phyloP scores from a whole-genome alignment of 2,329 filamentous ascomycete species.

The Alternaria infectoria region DNA sequence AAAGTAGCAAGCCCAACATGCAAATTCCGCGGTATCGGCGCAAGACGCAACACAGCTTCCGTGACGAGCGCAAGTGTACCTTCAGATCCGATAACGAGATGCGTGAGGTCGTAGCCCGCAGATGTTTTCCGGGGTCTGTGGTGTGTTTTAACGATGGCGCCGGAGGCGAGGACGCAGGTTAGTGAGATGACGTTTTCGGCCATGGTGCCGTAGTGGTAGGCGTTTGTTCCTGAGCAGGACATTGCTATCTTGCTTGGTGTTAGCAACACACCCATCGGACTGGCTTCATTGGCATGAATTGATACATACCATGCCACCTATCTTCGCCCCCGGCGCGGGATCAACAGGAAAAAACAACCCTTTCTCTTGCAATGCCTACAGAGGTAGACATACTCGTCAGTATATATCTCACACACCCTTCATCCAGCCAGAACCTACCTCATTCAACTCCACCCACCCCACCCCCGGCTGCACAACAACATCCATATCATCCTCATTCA shows the following conservation, averaged over 20 bases:
- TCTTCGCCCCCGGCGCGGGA: conserved; percentile 88
- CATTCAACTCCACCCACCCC: conserved; percentile 84
- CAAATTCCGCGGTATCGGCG: conserved; percentile 75
- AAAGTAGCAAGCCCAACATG: conserved; percentile 77
- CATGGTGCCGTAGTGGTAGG: conserved; percentile 93
- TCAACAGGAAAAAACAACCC: conserved; percentile 90
- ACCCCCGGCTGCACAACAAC: conserved; percentile 67
- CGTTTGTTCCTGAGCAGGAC: conserved; percentile 80
- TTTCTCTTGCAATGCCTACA: conserved; percentile 59
- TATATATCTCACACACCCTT: no score
- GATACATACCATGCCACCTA: conserved; percentile 75
- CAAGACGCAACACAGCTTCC: conserved; percentile 84
- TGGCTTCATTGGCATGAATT: no score
- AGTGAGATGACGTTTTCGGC: conserved; percentile 86
- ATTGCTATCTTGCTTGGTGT: conserved; percentile 50
- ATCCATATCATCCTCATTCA: conserved; percentile 74
- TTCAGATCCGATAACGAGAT: conserved; percentile 86
- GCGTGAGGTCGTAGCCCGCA: conserved; percentile 89
- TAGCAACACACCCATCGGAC: no score
- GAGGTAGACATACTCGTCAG: no score
- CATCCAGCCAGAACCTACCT: conserved; percentile 39
- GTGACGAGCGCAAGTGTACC: conserved; percentile 90
- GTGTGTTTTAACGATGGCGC: conserved; percentile 83
- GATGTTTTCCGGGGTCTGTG: conserved; percentile 87
- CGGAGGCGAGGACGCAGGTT: conserved; percentile 86